Conservation (phyloP, 164 flowering plant species). For the Annona cherimola region DNA sequence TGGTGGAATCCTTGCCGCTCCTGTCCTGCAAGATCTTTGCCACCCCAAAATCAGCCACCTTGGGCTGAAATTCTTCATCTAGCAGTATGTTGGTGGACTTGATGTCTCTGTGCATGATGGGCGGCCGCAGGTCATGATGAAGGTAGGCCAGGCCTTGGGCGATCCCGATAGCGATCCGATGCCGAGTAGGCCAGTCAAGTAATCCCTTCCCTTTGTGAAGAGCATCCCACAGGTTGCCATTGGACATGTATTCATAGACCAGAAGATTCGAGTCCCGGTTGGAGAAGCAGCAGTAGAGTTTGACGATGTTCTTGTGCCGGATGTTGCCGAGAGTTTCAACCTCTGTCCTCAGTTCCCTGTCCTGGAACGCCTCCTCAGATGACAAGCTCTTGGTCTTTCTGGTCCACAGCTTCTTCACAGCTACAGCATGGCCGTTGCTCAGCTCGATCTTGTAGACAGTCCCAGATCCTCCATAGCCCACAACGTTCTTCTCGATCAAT, state of each 20-base stretch:
- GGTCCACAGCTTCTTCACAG: conserved; percentile 84
- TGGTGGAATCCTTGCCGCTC: conserved; percentile 71
- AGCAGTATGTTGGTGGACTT: conserved; percentile 87
- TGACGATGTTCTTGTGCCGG: conserved; percentile 92
- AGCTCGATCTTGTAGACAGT: conserved; percentile 75
- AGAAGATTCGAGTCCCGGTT: conserved; percentile 53
- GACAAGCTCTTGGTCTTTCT: conserved; percentile 42
- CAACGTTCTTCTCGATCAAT: conserved; percentile 71
- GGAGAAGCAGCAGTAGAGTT: conserved; percentile 77
- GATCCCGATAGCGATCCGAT: conserved; percentile 80
- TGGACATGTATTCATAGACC: conserved; percentile 95
- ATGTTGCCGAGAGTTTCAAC: conserved; percentile 89
- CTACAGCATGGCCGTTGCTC: conserved; percentile 62
- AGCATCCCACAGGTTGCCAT: conserved; percentile 93
- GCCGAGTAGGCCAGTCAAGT: conserved; percentile 85
- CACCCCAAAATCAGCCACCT: conserved; percentile 96
- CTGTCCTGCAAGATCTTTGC: conserved; percentile 87
- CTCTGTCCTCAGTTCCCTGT: conserved; percentile 73
- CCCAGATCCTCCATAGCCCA: conserved; percentile 95
- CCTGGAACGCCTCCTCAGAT: conserved; percentile 36
- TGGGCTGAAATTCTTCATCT: conserved; percentile 66
- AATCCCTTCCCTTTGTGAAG: conserved; percentile 52
- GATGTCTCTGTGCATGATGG: conserved; percentile 91
- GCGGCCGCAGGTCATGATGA: conserved; percentile 76
- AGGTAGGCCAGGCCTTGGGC: conserved; percentile 94